Evolutionary conservation across 1,284 basidiomycete species (phyloP), one percentile per base, ranked within the genome.

Genomic region (Puccinia novopanici): DNA sequence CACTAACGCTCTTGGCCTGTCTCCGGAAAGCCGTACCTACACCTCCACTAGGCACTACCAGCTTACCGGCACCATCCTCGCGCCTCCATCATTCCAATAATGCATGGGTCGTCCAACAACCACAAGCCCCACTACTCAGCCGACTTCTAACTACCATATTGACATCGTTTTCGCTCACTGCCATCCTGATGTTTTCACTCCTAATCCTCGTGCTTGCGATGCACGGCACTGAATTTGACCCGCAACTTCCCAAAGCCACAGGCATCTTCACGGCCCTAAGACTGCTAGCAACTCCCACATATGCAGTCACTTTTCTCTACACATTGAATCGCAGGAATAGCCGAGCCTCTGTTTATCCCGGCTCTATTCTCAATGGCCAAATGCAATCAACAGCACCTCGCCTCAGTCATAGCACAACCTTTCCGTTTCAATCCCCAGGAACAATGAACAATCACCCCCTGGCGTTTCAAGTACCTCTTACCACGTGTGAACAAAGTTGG

Each of bases 221-320:
- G 77, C 77, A 80, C 40, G 77, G 77, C 15, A 80, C 77, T 30
- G 77, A 80, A 50, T 80, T 80, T 40, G 77, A 80, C 70, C 55
- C 77, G 4, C 54, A 59, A 27, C 57, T 80, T 61, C 77, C 77
- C 17, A 73, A 80, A 73, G 77, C 77, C 27, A 80, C 77, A 34
- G 77, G 77, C 1, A 72, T 80, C 24, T 80, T 80, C 37, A 80
- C 77, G 17, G 77, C 77, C 24, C 59, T 80, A 13, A 68, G 77
- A 50, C 57, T 80, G 15, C 55, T 80, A 40, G 68, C 77, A 45
- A 80, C 77, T 50, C 77, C 77, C 9, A 80, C 70, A n/a, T 80
- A 80, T 65, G 77, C 77, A 19, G 59, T 80, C 27, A 80, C 77
- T 48, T 80, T 80, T 27, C 70, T 80, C 8, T 80, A 80, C 57